phyloP scores from a whole-genome alignment of 331 rosid species.

The Acacia concinna region DNA sequence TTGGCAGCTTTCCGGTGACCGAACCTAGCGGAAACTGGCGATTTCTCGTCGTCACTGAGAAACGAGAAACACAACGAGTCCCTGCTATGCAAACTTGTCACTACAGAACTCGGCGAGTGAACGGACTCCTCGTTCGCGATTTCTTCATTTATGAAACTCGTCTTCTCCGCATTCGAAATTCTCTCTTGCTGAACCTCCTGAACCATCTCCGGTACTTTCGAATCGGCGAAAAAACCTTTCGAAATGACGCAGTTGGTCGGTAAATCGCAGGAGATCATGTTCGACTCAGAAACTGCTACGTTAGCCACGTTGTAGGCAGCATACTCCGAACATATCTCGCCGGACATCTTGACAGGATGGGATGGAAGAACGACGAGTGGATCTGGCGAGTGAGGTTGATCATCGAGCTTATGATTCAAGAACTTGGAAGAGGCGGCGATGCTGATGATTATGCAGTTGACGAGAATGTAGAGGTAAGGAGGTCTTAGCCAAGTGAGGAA shows the following conservation, averaged over 20 bases:
- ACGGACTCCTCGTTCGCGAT: neutral
- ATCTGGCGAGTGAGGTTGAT: neutral
- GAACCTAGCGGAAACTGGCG: constrained; percentile 66
- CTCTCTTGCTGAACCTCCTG: neutral
- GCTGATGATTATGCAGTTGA: constrained; percentile 82
- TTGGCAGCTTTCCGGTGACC: constrained; percentile 54
- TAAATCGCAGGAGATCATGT: constrained; percentile 9
- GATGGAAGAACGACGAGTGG: neutral
- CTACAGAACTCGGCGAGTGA: neutral
- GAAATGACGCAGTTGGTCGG: constrained; percentile 26
- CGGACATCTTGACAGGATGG: neutral
- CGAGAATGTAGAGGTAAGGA: constrained; percentile 75
- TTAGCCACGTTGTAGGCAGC: neutral
- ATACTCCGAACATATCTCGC: neutral
- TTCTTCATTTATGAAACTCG: neutral
- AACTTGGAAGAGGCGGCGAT: constrained; percentile 75
- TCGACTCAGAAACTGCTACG: neutral
- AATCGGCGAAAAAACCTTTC: neutral
- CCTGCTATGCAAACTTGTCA: constrained; percentile 37
- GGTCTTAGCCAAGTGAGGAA: constrained; percentile 64
- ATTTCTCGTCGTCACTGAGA: constrained; percentile 57
- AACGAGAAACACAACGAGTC: constrained; percentile 40
- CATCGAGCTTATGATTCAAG: constrained; percentile 23
- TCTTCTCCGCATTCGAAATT: neutral
- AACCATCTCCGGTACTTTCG: neutral